Base-by-base conservation (phyloP, 345 rosid species). In the Carallia brachiata region DNA sequence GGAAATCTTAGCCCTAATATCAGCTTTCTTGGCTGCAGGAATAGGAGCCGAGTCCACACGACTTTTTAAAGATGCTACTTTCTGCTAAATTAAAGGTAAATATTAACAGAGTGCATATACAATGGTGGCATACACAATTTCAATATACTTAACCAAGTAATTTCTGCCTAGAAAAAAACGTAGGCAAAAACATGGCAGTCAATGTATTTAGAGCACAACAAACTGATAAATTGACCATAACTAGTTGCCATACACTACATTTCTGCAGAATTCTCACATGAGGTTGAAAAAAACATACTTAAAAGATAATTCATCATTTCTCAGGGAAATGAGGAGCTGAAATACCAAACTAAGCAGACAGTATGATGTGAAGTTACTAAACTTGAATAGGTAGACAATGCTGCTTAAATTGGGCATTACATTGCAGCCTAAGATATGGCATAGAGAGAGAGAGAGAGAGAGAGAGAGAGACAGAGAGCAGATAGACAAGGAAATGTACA, bases 11-110 rank as follows among this genome's bases (percentile, higher is more conserved):
- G 83, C 85, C 86, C 89, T 87, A 63, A 96, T 83, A 62, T 88
- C 91, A 71, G 96, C 94, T 73, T 96, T 96, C 84, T 79, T 88
- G 67, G 90, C 89, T 18, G 97, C 97, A 19, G 98, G 97, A 65
- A 90, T 92, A 61, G 81, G 56, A 64, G 96, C 90, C 1, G 85
- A 68, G 60, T 96, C 98, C 75, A 90, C 96, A 53, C 68, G 80
- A 67, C 86, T 84, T 86, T 92, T 92, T 70, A 92, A 68, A 70
- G 90, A 88, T 18, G 96, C 85, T 68, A 95, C 96, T 89, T 84
- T 89, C 94, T 90, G 84, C 61, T 44, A 66, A 74, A 48, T 47
- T 13, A 70, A 71, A 75, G 28, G 57, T 30, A 68, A 68, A 65
- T 34, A 44, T 44, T 32, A n/a, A n/a, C 7, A 48, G 17, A 28